Evolutionary conservation across 805 yeast species (phyloP), one percentile per base, ranked within the genome.

Genomic region (Myxozyma melibiosi): DNA sequence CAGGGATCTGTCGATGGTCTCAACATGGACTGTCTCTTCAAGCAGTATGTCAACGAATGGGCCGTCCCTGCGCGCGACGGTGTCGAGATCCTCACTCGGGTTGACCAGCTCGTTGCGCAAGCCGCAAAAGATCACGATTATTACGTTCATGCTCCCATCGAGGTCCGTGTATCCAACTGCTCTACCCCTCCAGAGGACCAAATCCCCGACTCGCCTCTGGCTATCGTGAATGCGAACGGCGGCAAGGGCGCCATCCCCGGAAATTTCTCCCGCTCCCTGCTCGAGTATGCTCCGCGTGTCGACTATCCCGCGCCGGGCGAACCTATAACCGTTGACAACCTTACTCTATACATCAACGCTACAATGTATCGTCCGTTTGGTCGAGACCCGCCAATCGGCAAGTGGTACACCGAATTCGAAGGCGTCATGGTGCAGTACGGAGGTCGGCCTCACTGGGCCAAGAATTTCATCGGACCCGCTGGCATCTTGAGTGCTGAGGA

Each of bases 381-480:
- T 34, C 80, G 81, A 55, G 80, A 84, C 66, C 85, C 90, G 9
- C 85, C 87, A 42, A 83, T 90, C 34, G 83, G 81, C 44, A 51
- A 64, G 64, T 92, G 97, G 97, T 92, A 81, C 73, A 80, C 80
- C 48, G 76, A 78, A n/a, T 92, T 92, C 71, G 99, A 92, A 73
- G 80, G 81, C 51, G 81, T 89, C 1, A 76, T 91, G 78, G 79
- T 78, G 49, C 83, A 82, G 27, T 90, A 86, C 28, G 90, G 87
- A 35, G 99, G 99, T 42, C 88, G 84, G 70, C 99, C 99, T 1
- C 99, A 92, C 72, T 92, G 99, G 99, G 99, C 99, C 16, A 92
- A 92, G 77, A 91, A 90, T 72, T 92, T 90, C 71, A 76, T 88
- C 55, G 96, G 96, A 1, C 74, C 80, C 2, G 71, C 54, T 2